Evolutionary conservation across 2,329 filamentous ascomycete species (phyloP).

Genomic region (Diaporthe sp.): DNA sequence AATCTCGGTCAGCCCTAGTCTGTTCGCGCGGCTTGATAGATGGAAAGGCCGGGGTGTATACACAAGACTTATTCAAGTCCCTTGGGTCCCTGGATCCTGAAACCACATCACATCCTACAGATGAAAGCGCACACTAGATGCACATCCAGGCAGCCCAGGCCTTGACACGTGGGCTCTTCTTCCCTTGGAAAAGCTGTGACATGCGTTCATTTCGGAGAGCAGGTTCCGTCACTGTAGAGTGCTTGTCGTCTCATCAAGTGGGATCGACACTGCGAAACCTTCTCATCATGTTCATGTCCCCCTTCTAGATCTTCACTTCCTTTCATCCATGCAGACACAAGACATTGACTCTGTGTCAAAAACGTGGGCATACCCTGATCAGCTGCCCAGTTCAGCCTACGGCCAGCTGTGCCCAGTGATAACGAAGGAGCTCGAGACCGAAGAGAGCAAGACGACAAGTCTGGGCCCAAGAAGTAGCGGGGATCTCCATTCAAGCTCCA

Average conservation of each 20-base stretch:
- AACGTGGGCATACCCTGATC: not conserved
- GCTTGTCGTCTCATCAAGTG: not conserved
- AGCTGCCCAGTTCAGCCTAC: not conserved
- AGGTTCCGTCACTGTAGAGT: not conserved
- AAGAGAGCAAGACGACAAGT: not conserved
- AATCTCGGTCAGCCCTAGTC: constrained; percentile 13
- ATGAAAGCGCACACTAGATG: not conserved
- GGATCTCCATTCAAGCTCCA: not conserved
- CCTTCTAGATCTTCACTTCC: not conserved
- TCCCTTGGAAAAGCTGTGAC: too few species aligned
- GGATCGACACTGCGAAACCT: constrained; percentile 18
- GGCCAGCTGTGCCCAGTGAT: not conserved
- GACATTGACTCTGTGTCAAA: not conserved
- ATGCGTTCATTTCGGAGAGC: not conserved
- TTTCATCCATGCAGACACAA: not conserved
- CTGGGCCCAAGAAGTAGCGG: not conserved
- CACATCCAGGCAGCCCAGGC: not conserved
- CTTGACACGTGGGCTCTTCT: not conserved
- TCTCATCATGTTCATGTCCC: not conserved
- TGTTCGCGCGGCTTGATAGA: constrained; percentile 11
- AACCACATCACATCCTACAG: not conserved
- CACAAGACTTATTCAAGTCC: not conserved
- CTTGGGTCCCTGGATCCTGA: not conserved
- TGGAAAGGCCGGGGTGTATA: not conserved
- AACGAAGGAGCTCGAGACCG: not conserved